Conservation (phyloP, 2,329 filamentous ascomycete species). For the Colletotrichum eleusines region DNA sequence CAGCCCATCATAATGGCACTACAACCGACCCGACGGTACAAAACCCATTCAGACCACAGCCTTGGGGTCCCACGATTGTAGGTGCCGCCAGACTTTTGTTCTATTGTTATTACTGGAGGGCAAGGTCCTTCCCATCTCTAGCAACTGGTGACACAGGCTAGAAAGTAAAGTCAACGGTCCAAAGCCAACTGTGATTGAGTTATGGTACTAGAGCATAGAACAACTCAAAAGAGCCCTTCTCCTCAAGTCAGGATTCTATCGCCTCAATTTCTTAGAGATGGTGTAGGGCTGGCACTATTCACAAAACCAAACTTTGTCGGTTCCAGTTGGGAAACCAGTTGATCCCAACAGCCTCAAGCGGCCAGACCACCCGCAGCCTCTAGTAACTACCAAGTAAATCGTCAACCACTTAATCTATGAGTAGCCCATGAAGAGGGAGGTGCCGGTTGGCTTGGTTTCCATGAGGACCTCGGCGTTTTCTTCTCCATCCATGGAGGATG, state of each 20-base stretch:
- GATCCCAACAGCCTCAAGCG: conserved; percentile 8
- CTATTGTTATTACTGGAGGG: conserved; percentile 55
- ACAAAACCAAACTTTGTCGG: too few species aligned
- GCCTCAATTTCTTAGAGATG: neutral
- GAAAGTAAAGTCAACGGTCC: neutral
- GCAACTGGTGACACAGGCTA: conserved; percentile 48
- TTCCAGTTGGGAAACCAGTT: neutral
- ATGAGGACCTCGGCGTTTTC: conserved; percentile 45
- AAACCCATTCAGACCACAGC: conserved; percentile 52
- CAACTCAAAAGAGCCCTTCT: neutral
- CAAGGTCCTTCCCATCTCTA: conserved; percentile 53
- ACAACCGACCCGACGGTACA: neutral
- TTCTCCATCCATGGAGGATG: conserved; percentile 40
- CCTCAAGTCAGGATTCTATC: neutral
- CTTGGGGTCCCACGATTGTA: conserved; percentile 59
- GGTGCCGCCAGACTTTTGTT: conserved; percentile 59
- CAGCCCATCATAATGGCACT: neutral
- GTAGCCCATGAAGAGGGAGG: conserved; percentile 49
- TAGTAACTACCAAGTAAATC: conserved; percentile 44
- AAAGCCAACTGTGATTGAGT: neutral
- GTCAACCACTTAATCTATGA: conserved; percentile 53
- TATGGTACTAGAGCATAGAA: neutral
- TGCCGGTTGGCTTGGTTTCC: conserved; percentile 45
- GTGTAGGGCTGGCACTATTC: neutral
- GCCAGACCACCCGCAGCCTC: conserved; percentile 39